Evolutionary conservation across 2,329 filamentous ascomycete genomes (phyloP), one percentile per base, ranked within the genome.

Genomic region (Colletotrichum theobromicola): DNA sequence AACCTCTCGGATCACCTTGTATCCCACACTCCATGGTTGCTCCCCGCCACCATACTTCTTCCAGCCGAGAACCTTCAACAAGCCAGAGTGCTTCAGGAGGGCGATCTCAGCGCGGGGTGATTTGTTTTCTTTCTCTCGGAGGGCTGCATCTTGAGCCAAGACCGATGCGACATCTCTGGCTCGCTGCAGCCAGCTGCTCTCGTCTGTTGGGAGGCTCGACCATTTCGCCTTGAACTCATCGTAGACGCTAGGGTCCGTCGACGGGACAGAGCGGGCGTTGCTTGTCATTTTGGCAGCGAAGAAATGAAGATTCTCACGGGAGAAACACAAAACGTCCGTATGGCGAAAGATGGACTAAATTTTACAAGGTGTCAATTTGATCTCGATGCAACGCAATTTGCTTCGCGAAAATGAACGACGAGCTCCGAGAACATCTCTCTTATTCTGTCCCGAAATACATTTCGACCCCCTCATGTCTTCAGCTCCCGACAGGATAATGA

Each of bases 1-100:
- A 7, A 93, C 89, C 72, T 93, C 90, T 0, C 91, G 86, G 32
- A 93, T 92, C 0, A 84, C 85, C 78, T 89, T 89, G 77, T 91
- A 93, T 0, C 85, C 91, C 2, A 91, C 85, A 28, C 80, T 84
- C 84, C 85, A 86, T 0, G 85, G 82, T 77, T 86, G 84, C 12
- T 79, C 84, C 21, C 85, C 85, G n/a, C 85, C 85, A 18, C 85
- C 85, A 42, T 85, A 86, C 71, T 84, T 83, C 21, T 81, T 78
- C 8, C 80, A 81, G 0, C 85, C 85, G 0, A 87, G 80, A 2
- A 85, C 65, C 76, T 85, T 86, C 4, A 85, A 76, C 5, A 87
- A 74, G 0, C 84, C 83, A 0, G 85, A 82, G 67, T 87, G 81
- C 68, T 87, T 87, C 10, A 87, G 79, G 2, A 87, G 80, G 0